Evolutionary conservation across 2,329 filamentous ascomycete genomes (phyloP), one percentile per base, ranked within the genome.

Genomic region (Fusarium scirpi): DNA sequence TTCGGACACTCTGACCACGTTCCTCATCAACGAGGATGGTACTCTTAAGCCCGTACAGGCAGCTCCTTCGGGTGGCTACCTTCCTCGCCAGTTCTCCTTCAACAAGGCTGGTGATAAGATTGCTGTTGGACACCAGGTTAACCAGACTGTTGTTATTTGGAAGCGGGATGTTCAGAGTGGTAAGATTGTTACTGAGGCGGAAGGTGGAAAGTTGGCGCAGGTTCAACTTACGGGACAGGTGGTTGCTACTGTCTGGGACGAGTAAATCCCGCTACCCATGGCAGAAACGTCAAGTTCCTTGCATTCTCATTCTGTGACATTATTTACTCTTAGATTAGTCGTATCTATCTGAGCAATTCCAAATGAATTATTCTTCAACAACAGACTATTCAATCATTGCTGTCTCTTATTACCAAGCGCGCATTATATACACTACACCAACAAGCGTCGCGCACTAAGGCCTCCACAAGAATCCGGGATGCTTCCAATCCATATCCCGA

Each of bases 81-180:
- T 63, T 0, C 73, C 73, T 2, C 73, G 73, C 4, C 73, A 75
- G 11, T 75, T 75, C 29, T 71, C 73, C 0, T 75, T 75, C 45
- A 75, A 75, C 49, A 74, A 73, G 8, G 54, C 48, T 3, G 73
- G 73, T 24, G 73, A 75, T 22, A 75, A 66, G 51, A 67, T 75
- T 49, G 73, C 73, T 0, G 73, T 75, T 6, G 73, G 73, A 3
- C 73, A 75, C 16, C 73, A 75, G 20, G 68, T 58, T 13, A 75
- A 75, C 13, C 66, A 38, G 7, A 75, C 73, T 1, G 73, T 75
- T 0, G 60, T 75, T 0, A 71, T 75, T 12, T 75, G 73, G 73
- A 75, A 75, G 32, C 49, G 73, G 2, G 71, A 75, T 22, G 5
- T 75, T 0, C 6, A 62, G 20, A 67, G 67, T 1, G 73, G 73